Evolutionary conservation across 305 asterid genomes (phyloP).

Genomic region (Fraxinus latifolia): DNA sequence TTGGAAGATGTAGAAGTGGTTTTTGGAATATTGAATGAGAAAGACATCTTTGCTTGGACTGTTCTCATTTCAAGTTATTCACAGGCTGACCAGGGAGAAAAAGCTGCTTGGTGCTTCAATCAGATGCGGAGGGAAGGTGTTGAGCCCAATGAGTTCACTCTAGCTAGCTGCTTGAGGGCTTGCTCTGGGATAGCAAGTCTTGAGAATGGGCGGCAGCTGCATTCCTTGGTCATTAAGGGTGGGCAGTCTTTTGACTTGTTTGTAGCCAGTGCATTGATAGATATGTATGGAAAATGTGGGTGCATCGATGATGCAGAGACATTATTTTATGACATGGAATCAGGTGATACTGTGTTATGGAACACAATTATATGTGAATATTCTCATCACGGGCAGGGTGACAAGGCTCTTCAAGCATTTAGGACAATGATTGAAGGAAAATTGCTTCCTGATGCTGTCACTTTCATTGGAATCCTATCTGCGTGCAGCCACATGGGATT

Average conservation of each 20-base stretch:
- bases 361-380: conserved; percentile 72
- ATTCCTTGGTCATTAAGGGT: conserved; percentile 54
- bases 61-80: conserved; percentile 58
- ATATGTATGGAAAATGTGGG: conserved; percentile 89
- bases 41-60: conserved; percentile 67
- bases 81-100: conserved; percentile 67
- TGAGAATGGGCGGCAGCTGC: conserved; percentile 61
- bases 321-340: conserved; percentile 40
- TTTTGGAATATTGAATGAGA: conserved; percentile 51
- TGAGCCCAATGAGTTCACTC: conserved; percentile 66
- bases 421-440: conserved; percentile 47
- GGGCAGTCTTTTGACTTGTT: conserved; percentile 51
- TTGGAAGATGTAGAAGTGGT: conserved; percentile 52
- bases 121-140: conserved; percentile 67
- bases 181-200: conserved; percentile 68
- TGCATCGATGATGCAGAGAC: conserved; percentile 57
- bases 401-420: conserved; percentile 61
- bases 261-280: conserved; percentile 63
- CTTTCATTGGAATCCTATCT: conserved; percentile 66
- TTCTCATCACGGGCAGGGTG: conserved; percentile 71
- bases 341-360: conserved; percentile 65
- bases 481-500: conserved; percentile 85
- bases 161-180: conserved; percentile 67
- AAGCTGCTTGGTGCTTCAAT: conserved; percentile 51
- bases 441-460: conserved; percentile 55